Evolutionary conservation across 305 asterid species (phyloP), one percentile per base, ranked within the genome.

Genomic region (Withania somnifera): DNA sequence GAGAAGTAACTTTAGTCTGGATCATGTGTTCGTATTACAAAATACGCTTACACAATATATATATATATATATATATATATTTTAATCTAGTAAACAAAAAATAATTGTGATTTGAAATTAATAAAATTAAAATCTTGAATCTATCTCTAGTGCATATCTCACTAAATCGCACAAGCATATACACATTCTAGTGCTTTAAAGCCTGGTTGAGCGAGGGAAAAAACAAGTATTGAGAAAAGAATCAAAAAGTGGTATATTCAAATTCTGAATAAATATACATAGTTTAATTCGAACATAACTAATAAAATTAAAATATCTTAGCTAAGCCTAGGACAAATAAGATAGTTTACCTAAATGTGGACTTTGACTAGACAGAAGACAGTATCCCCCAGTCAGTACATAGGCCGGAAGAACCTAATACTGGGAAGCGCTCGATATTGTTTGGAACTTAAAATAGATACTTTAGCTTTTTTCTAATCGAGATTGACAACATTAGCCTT

Each of bases 81-180:
- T 6, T 11, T 0, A 13, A 60, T 13, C 4, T 2, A 58, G 5
- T 11, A 11, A 14, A 2, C 9, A 11, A 58, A 58, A 58, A 56
- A 0, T n/a, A 3, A 38, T 8, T 56, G 28, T 57, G 36, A 11
- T 58, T 0, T 1, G 1, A 14, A 11, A 58, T 58, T 4, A 3
- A 58, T 24, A 58, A 58, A 11, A 2, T 58, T 5, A 11, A 0
- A 11, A 5, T 56, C 2, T 1, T 2, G 9, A 13, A 14, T 13
- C 0, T 15, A 0, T 11, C 1, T 60, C 1, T 26, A 26, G 45
- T 14, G 7, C 3, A 15, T 1, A 58, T 32, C 1, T 17, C 36
- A 11, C 30, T 40, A 3, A 68, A 13, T 3, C 7, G 0, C 56
- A 69, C 56, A 42, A 69, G 13, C 34, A 14, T 22, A 42, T 13